Evolutionary conservation across 805 yeast genomes (phyloP).

Genomic region (Candida fluviatilis): DNA sequence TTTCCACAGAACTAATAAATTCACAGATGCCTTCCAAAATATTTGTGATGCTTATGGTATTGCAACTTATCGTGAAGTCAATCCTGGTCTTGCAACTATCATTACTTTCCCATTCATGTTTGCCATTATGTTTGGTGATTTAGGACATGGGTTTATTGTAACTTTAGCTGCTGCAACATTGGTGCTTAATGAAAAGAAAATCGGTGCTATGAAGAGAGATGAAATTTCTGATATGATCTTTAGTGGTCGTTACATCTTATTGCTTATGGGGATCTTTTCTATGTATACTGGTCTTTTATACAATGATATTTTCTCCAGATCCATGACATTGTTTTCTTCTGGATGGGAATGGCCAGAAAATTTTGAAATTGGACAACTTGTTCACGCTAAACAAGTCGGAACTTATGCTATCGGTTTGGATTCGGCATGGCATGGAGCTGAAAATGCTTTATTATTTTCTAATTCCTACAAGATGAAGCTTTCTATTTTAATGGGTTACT

Average conservation of each 20-base stretch:
- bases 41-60: conserved; percentile 77
- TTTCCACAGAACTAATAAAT: conserved; percentile 64
- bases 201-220: conserved; percentile 54
- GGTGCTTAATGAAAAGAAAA: conserved; percentile 50
- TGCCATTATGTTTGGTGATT: conserved; percentile 81
- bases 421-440: conserved; percentile 79
- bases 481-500: conserved; percentile 70
- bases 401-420: conserved; percentile 64
- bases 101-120: conserved; percentile 80
- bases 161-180: conserved; percentile 50
- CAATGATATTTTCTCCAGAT: conserved; percentile 67
- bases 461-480: conserved; percentile 77
- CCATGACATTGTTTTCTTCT: conserved; percentile 61
- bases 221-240: conserved; percentile 78
- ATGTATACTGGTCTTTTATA: conserved; percentile 72
- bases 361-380: conserved; percentile 41
- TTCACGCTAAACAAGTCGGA: conserved; percentile 38
- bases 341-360: conserved; percentile 71
- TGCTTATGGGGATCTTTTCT: conserved; percentile 69
- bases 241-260: conserved; percentile 63
- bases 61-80: conserved; percentile 70
- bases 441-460: conserved; percentile 62
- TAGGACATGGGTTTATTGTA: conserved; percentile 72
- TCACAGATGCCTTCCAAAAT: conserved; percentile 64
- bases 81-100: conserved; percentile 70